Evolutionary conservation across 2,329 filamentous ascomycete species (phyloP), one percentile per base, ranked within the genome.

Genomic region (Fusarium aywerte): DNA sequence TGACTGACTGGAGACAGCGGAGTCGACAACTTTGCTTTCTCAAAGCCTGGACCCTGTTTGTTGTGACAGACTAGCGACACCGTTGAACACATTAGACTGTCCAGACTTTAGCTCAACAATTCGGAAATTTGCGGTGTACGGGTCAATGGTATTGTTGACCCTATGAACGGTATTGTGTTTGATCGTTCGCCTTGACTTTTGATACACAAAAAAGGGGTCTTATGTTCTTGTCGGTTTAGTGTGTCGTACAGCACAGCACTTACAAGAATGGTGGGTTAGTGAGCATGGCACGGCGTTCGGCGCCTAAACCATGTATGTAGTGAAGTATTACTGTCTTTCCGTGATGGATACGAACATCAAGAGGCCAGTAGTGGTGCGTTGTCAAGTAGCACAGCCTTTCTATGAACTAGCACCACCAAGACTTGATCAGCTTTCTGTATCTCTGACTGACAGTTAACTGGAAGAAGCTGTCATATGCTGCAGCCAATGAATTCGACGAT

Each of bases 41-140:
- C 52, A 21, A 42, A 36, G 32, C 65, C 53, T 51, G 42, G 51
- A 57, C 58, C 65, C 35, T 64, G 61, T 21, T 43, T 43, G 25
- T 40, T 40, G 35, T 42, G 38, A 45, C 29, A 36, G 9, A 53
- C 32, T 33, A 44, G 25, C 12, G 23, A 58, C 29, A 36, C 25
- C 23, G 45, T 27, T 48, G 48, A 33, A 20, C n/a, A 20, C n/a
- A 31, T 40, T 44, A 36, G 31, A 40, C 45, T 54, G 43, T 23
- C 33, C 44, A 50, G 49, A 35, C 38, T 31, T 42, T 65, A 48
- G 44, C 20, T 44, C 31, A 52, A 44, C 50, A 49, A 58, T 52
- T 25, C 45, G 45, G 15, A 23, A 31, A 40, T 45, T 48, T 39
- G 16, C 11, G 36, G 38, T 18, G 20, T 44, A 21, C 40, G 27